Conservation (phyloP, 768 basidiomycete species). For the Panus rudis region DNA sequence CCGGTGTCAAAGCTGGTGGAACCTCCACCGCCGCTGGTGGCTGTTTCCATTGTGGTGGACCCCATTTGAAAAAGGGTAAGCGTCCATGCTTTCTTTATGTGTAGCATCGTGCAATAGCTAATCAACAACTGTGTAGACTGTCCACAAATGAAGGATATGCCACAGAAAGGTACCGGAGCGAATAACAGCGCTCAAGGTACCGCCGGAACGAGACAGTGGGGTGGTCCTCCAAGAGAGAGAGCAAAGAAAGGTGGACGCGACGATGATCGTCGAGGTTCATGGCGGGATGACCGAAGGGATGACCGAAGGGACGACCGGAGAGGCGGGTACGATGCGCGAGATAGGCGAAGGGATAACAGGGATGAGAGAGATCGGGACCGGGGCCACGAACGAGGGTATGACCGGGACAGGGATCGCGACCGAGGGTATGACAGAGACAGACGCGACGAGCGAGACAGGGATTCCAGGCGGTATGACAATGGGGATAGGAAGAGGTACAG, state of each 20-base stretch:
- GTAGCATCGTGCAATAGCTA: neutral
- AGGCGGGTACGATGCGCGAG: slow-evolving; percentile 4
- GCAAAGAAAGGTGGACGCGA: slow-evolving; percentile 8
- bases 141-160: slow-evolving; percentile 25
- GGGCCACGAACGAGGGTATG: slow-evolving; percentile 8
- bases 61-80: slow-evolving; percentile 85
- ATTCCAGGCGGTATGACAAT: slow-evolving; percentile 11
- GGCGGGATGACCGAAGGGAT: slow-evolving; percentile 17
- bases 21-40: slow-evolving; percentile 47
- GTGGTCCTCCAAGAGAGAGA: neutral
- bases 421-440: slow-evolving; percentile 5
- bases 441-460: slow-evolving; percentile 4
- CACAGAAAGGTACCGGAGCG: slow-evolving; percentile 27
- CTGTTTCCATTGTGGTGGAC: slow-evolving; percentile 92
- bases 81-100: neutral
- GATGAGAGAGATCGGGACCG: slow-evolving; percentile 2
- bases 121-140: slow-evolving; percentile 22
- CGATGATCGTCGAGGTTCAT: slow-evolving; percentile 14
- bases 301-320: slow-evolving; percentile 13
- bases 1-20: slow-evolving; percentile 49
- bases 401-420: slow-evolving; percentile 8
- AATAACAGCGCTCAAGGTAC: slow-evolving; percentile 24
- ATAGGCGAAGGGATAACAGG: slow-evolving; percentile 1
- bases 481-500: slow-evolving; percentile 11
- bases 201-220: slow-evolving; percentile 10